A percentile compares a stretch with the other conserved stretches of the same genome.
These are phyloP conservation scores for Porcisia deanei DNA, from an alignment of 208 protist species.

Conservation along the genomic window DNA sequence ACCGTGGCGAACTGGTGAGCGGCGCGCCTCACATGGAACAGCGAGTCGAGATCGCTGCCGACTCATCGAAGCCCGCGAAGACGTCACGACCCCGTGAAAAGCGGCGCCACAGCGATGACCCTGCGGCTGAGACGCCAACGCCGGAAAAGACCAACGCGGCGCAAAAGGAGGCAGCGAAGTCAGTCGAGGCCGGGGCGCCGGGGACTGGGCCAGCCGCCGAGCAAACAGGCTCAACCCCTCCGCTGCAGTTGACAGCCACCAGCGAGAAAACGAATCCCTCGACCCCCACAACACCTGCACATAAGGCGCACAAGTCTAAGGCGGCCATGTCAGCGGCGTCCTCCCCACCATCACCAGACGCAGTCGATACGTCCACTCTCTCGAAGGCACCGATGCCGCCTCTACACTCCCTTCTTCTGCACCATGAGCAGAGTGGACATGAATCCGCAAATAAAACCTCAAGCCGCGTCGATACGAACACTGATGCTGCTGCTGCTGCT, in stretches of 20 bases:
- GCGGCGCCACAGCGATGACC: background rate
- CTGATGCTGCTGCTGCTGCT: background rate
- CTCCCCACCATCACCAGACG: background rate
- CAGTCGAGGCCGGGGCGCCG: background rate
- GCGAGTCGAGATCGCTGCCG: background rate
- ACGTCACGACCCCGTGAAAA: background rate
- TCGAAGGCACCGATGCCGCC: background rate
- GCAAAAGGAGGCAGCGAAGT: no score
- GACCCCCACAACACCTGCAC: background rate
- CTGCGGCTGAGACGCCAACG: background rate
- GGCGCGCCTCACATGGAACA: background rate
- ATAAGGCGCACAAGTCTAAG: constrained; percentile 1
- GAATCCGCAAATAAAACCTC: background rate
- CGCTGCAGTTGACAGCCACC: background rate
- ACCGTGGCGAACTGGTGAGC: no score
- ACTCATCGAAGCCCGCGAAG: background rate
- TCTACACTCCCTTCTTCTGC: background rate
- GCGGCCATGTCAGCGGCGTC: background rate
- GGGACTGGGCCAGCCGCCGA: background rate
- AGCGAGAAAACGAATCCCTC: background rate
- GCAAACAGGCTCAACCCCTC: background rate
- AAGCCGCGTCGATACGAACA: background rate
- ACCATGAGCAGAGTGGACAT: background rate
- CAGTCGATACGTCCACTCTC: background rate
- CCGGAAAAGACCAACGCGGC: background rate